These are phyloP conservation scores for Ogataea chonburiensis DNA, from an alignment of 805 yeast species.

Conservation along the genomic window DNA sequence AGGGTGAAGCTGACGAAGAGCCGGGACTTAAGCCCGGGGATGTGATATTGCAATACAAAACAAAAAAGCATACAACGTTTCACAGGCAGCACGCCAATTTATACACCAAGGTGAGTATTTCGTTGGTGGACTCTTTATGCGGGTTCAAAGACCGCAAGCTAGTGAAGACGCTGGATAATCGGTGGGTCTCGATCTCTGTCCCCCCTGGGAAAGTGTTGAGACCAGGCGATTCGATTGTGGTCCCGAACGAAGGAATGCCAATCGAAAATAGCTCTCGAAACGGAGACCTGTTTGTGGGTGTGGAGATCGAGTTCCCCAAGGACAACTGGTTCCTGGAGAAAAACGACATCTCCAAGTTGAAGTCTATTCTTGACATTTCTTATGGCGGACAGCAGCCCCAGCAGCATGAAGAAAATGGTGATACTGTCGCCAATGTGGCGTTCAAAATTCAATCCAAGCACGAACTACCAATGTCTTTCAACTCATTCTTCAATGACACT, in stretches of 20 bases:
- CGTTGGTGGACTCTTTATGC: constrained; percentile 79
- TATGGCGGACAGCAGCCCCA: constrained; percentile 20
- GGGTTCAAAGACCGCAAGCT: constrained; percentile 69
- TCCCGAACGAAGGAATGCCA: constrained; percentile 86
- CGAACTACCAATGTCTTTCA: constrained; percentile 30
- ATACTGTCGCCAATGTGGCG: constrained; percentile 25
- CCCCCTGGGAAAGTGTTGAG: constrained; percentile 79
- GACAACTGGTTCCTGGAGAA: constrained; percentile 83
- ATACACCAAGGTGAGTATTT: constrained; percentile 54
- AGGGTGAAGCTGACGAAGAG: constrained; percentile 75
- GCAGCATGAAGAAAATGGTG: constrained; percentile 24
- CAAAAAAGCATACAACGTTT: constrained; percentile 47
- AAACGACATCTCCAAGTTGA: constrained; percentile 55
- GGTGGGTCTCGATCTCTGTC: constrained; percentile 61
- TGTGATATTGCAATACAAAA: constrained; percentile 60
- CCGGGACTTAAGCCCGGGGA: constrained; percentile 77
- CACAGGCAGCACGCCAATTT: constrained; percentile 56
- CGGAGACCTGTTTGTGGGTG: constrained; percentile 72
- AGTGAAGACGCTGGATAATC: constrained; percentile 74
- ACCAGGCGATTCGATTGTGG: constrained; percentile 67
- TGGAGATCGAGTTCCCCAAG: constrained; percentile 78
- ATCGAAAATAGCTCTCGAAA: constrained; percentile 33
- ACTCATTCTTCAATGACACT: constrained; percentile 27
- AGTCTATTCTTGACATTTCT: constrained; percentile 47
- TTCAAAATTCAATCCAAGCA: constrained; percentile 24